Percentiles rank a stretch among this genome's conserved stretches.
These are phyloP conservation scores for Teratosphaeria gauchensis DNA, from an alignment of 2,329 filamentous ascomycete species.

Conservation along the genomic window DNA sequence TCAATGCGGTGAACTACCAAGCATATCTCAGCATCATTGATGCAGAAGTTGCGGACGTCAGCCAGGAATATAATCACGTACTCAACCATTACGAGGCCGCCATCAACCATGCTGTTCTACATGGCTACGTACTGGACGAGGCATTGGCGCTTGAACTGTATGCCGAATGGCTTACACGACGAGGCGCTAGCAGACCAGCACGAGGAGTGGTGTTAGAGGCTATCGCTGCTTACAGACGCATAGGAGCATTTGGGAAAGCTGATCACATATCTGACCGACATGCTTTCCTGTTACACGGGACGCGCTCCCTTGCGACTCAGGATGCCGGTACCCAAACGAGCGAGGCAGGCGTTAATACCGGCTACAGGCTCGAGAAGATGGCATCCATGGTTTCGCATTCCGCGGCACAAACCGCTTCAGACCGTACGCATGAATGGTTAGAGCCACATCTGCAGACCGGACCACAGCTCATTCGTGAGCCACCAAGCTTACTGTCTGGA, in stretches of 20 bases:
- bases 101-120: slow-evolving; percentile 60
- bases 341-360: slow-evolving; percentile 27
- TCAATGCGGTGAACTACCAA: slow-evolving; percentile 62
- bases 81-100: slow-evolving; percentile 59
- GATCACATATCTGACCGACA: slow-evolving; percentile 59
- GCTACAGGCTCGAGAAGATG: slow-evolving; percentile 35
- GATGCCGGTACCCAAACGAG: slow-evolving; percentile 64
- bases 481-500: slow-evolving; percentile 37
- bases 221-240: slow-evolving; percentile 56
- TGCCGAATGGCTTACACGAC: slow-evolving; percentile 59
- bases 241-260: slow-evolving; percentile 61
- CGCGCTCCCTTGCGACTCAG: slow-evolving; percentile 48
- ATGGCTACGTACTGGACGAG: slow-evolving; percentile 61
- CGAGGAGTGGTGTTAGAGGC: slow-evolving; percentile 59
- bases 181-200: slow-evolving; percentile 57
- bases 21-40: slow-evolving; percentile 59
- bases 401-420: slow-evolving; percentile 30
- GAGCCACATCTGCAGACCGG: slow-evolving; percentile 31
- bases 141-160: slow-evolving; percentile 65
- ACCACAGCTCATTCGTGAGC: slow-evolving; percentile 23
- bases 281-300: slow-evolving; percentile 55
- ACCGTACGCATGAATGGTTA: slow-evolving; percentile 41
- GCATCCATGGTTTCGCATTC: slow-evolving; percentile 34
- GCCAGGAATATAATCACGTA: slow-evolving; percentile 38
- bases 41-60: slow-evolving; percentile 55